phyloP scores from a whole-genome alignment of 1,284 basidiomycete species.

The Rhodotorula sp. region DNA sequence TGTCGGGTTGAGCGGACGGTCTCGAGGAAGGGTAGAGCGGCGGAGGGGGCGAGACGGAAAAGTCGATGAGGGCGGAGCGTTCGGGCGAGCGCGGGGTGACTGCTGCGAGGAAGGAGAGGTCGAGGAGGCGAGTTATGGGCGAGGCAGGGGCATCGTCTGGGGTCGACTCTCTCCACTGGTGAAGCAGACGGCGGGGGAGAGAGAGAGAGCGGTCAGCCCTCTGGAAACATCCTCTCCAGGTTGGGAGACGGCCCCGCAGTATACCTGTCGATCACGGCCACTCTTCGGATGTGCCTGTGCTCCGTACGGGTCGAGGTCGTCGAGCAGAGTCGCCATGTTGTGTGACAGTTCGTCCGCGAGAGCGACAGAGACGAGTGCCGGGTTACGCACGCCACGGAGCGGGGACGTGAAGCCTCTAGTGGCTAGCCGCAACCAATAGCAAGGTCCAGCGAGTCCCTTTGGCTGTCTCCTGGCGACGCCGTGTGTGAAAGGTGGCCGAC shows the following conservation, averaged over 20 bases:
- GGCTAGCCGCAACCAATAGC: neutral
- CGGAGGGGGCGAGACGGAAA: neutral
- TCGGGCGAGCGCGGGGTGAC: neutral
- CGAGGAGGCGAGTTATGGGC: neutral
- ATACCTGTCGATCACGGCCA: neutral
- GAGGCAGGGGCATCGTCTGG: no score
- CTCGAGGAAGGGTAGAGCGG: neutral
- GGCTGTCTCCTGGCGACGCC: no score
- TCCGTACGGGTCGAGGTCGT: conserved; percentile 7
- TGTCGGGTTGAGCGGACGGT: neutral
- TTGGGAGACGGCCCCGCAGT: accelerated
- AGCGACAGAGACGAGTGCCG: no score
- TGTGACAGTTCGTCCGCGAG: no score
- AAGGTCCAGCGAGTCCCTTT: no score
- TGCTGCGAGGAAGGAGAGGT: neutral
- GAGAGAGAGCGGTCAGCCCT: neutral
- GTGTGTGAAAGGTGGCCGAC: no score
- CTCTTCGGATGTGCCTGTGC: accelerated
- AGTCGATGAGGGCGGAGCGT: neutral
- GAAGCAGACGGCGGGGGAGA: neutral
- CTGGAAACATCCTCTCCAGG: neutral
- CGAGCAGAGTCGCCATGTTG: neutral
- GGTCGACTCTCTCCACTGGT: neutral
- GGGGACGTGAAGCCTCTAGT: conserved; percentile 4
- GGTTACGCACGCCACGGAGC: neutral